Percentiles rank a stretch among this genome's conserved stretches.
Evolutionary conservation across 78 protist species (phyloP).

Genomic region (Dictyostelium brefeldianum): DNA sequence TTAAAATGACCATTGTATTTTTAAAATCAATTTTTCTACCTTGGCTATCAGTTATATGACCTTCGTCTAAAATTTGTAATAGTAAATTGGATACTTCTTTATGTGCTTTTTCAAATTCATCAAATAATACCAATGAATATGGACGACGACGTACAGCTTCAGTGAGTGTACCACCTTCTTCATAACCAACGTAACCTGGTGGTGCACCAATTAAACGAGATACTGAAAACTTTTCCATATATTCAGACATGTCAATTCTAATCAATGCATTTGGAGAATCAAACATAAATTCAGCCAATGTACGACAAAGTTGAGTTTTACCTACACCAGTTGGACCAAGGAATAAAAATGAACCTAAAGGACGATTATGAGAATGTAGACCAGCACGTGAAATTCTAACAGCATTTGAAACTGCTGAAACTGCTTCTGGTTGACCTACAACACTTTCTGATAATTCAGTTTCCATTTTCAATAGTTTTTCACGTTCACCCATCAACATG

Average conservation of each 20-base stretch:
- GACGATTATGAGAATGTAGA: slow-evolving; percentile 88
- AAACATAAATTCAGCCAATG: slow-evolving; percentile 95
- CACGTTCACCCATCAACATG: slow-evolving; percentile 88
- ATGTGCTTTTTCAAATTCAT: slow-evolving; percentile 92
- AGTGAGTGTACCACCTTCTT: slow-evolving; percentile 99
- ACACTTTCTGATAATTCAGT: slow-evolving; percentile 90
- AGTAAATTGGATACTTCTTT: slow-evolving; percentile 93
- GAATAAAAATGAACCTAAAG: slow-evolving; percentile 96
- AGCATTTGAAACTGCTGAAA: slow-evolving; percentile 95
- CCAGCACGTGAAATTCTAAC: slow-evolving; percentile 97
- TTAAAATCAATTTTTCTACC: slow-evolving; percentile 97
- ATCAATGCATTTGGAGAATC: slow-evolving; percentile 94
- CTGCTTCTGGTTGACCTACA: slow-evolving; percentile 98
- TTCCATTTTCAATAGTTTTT: slow-evolving; percentile 90
- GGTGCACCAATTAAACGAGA: slow-evolving; percentile 99
- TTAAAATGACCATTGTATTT: slow-evolving; percentile 96
- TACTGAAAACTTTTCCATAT: slow-evolving; percentile 97
- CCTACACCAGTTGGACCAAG: slow-evolving; percentile 96
- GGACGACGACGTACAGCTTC: slow-evolving; percentile 99
- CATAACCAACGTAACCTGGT: slow-evolving; percentile 99
- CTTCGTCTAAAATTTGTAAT: slow-evolving; percentile 99
- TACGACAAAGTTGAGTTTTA: slow-evolving; percentile 97
- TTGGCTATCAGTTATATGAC: slow-evolving; percentile 97
- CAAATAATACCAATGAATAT: slow-evolving; percentile 91
- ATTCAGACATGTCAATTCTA: slow-evolving; percentile 99